Evolutionary conservation across 2,329 filamentous ascomycete genomes (phyloP).

Genomic region (Botrytis tulipae): DNA sequence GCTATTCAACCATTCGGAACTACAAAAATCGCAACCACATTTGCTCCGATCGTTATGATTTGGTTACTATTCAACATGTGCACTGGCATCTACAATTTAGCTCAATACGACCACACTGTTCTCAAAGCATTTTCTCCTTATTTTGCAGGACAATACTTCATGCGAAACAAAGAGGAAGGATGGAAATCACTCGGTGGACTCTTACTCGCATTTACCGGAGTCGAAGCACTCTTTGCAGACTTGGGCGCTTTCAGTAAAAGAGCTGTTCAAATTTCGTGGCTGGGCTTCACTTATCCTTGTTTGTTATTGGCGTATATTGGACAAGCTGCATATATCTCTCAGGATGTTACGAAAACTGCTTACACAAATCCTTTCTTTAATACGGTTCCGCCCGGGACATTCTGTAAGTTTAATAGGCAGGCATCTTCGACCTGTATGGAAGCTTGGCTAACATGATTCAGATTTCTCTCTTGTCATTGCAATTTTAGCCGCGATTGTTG

Average conservation of each 20-base stretch:
- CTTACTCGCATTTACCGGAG: slow-evolving; percentile 71
- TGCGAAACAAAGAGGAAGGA: slow-evolving; percentile 56
- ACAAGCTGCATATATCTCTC: slow-evolving; percentile 70
- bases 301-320: slow-evolving; percentile 51
- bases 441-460: background rate
- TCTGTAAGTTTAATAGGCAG: slow-evolving; percentile 43
- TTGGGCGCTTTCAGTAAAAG: slow-evolving; percentile 69
- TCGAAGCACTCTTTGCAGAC: slow-evolving; percentile 78
- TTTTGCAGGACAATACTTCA: slow-evolving; percentile 60
- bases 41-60: slow-evolving; percentile 65
- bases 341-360: slow-evolving; percentile 52
- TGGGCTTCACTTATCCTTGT: slow-evolving; percentile 66
- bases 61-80: slow-evolving; percentile 64
- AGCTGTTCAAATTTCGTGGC: slow-evolving; percentile 72
- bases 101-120: slow-evolving; percentile 51
- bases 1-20: slow-evolving; percentile 64
- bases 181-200: slow-evolving; percentile 70
- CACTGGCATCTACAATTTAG: slow-evolving; percentile 63
- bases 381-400: slow-evolving; percentile 62
- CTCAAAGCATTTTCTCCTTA: slow-evolving; percentile 56
- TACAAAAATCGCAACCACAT: slow-evolving; percentile 55
- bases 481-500: slow-evolving; percentile 69
- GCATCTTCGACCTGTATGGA: background rate
- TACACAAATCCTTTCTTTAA: slow-evolving; percentile 75
- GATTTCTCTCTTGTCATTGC: slow-evolving; percentile 66